Base-by-base conservation (phyloP, 2,329 filamentous ascomycete species). In the Paecilomyces fulvus region DNA sequence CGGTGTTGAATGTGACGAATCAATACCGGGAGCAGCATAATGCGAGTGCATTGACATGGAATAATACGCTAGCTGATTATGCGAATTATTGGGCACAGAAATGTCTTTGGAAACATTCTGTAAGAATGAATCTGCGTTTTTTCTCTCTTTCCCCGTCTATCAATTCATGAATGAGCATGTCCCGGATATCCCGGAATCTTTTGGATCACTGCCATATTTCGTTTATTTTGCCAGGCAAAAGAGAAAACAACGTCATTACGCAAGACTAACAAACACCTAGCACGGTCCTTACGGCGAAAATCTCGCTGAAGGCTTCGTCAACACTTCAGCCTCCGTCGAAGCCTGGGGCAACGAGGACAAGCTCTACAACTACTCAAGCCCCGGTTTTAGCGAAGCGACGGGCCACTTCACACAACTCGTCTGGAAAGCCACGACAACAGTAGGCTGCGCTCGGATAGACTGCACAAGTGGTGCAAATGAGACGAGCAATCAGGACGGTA, bases 321-420 rank as follows among this genome's bases (percentile, higher is more conserved):
- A 86, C 64, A 80, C 79, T 1, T 79, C 79, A 0, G 74, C 77
- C 3, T 78, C 81, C 52, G 76, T 91, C n/a, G 79, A 82, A 49
- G 81, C 79, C 1, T 91, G 88, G 87, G 88, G 83, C 17, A 62
- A 78, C 60, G 85, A 89, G 71, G 69, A 81, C 10, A 64, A 68
- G 0, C 57, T 75, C 5, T 91, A 89, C 66, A 70, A 86, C 62
- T 91, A 82, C 67, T 60, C 65, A 1, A 66, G 78, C 0, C 80
- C 79, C 0, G 79, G 79, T 0, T 90, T 87, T 64, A 73, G 65
- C 8, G 75, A 84, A 61, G 68, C 73, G 31, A 88, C 86, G 17
- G 87, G 86, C 0, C 86, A 89, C 67, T 90, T 90, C 63, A 87
- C 86, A 1, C 86, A 89, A 74, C 70, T 90, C 6, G 86, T 90